These are phyloP conservation scores for Rhytidhysteron rufulum DNA, from an alignment of 2,329 filamentous ascomycete genomes.

Conservation along the genomic window DNA sequence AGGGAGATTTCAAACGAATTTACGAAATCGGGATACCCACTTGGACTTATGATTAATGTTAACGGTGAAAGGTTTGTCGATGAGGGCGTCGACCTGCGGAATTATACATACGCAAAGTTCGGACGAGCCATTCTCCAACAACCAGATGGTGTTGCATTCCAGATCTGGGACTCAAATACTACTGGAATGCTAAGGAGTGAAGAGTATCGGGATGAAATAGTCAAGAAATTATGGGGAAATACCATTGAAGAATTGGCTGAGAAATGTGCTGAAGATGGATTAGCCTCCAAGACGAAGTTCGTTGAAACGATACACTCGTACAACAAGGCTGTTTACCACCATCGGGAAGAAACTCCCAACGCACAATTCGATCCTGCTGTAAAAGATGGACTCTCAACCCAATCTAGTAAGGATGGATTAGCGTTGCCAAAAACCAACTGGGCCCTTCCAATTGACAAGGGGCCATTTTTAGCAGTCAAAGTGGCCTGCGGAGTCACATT, in stretches of 20 bases:
- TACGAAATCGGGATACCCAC: slow-evolving; percentile 66
- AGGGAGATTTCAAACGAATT: slow-evolving; percentile 61
- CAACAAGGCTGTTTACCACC: slow-evolving; percentile 53
- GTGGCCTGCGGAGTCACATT: slow-evolving; percentile 65
- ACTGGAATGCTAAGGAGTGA: slow-evolving; percentile 55
- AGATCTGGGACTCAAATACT: slow-evolving; percentile 58
- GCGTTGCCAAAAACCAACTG: slow-evolving; percentile 61
- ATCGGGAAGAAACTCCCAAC: slow-evolving; percentile 43
- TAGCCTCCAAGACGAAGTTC: slow-evolving; percentile 47
- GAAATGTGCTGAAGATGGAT: slow-evolving; percentile 44
- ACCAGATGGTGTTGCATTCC: slow-evolving; percentile 57
- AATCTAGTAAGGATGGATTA: slow-evolving; percentile 45
- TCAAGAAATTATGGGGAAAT: slow-evolving; percentile 49
- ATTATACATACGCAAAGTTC: slow-evolving; percentile 66
- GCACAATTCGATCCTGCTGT: slow-evolving; percentile 56
- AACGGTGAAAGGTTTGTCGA: slow-evolving; percentile 61
- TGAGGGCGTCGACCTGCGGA: slow-evolving; percentile 62
- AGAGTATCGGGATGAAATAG: slow-evolving; percentile 59
- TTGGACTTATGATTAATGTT: slow-evolving; percentile 62
- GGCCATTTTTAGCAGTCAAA: slow-evolving; percentile 60
- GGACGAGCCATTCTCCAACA: slow-evolving; percentile 60
- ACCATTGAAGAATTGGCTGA: slow-evolving; percentile 55
- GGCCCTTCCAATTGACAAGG: slow-evolving; percentile 56
- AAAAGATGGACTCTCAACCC: slow-evolving; percentile 60
- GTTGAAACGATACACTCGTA: slow-evolving; percentile 52